phyloP scores from a whole-genome alignment of 2,329 filamentous ascomycete species.

The Diaporthe citri region DNA sequence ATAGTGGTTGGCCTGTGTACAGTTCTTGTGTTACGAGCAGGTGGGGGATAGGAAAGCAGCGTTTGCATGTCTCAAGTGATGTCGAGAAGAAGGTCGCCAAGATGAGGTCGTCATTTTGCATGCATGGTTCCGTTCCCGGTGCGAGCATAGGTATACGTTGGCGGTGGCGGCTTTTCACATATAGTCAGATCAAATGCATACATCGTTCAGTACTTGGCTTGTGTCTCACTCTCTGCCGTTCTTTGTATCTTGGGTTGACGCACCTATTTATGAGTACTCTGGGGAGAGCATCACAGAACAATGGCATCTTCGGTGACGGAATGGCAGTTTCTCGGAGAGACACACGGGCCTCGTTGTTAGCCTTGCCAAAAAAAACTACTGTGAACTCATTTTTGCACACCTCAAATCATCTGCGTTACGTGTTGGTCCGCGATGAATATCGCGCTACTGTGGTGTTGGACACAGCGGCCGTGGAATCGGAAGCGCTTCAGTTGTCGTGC shows the following conservation, averaged over 20 bases:
- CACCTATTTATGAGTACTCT: not conserved
- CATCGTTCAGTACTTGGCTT: slow-evolving; percentile 5
- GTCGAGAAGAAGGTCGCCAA: not conserved
- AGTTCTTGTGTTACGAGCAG: slow-evolving; percentile 21
- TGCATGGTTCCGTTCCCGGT: slow-evolving; percentile 31
- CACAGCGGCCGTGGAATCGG: no score
- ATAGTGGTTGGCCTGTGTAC: slow-evolving; percentile 27
- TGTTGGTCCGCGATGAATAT: no score
- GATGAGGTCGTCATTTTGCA: slow-evolving; percentile 29
- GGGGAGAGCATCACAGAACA: not conserved
- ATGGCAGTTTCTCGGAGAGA: no score
- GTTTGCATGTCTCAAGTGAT: not conserved
- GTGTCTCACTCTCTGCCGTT: not conserved
- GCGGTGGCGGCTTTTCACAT: slow-evolving; percentile 24
- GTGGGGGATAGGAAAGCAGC: not conserved
- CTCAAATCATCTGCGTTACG: no score
- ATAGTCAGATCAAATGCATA: slow-evolving; percentile 33
- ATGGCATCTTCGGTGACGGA: not conserved
- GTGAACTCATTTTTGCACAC: no score
- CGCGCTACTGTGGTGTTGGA: no score
- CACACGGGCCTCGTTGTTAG: no score
- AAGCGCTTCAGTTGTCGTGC: no score
- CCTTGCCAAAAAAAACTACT: no score
- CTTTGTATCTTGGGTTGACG: not conserved
- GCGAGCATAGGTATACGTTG: slow-evolving; percentile 33